Percentiles rank a stretch among this genome's conserved stretches.
These are phyloP conservation scores for Abrus precatorius DNA, from an alignment of 306 rosid species.

Conservation along the genomic window DNA sequence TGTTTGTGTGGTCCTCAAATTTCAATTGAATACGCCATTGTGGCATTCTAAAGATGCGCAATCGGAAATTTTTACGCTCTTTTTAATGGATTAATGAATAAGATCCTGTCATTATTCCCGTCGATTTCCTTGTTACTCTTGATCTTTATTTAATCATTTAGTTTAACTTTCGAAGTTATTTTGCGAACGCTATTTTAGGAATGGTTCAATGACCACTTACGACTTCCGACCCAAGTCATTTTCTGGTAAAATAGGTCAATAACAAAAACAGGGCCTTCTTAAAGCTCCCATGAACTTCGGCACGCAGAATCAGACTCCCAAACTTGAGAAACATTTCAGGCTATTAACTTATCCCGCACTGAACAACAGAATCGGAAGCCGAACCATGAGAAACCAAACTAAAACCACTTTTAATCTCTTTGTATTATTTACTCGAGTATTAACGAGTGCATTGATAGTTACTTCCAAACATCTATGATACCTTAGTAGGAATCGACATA, in stretches of 20 bases:
- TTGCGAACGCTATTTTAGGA: background rate
- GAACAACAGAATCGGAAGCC: background rate
- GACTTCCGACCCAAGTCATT: background rate
- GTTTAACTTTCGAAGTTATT: background rate
- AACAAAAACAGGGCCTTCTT: background rate
- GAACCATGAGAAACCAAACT: background rate
- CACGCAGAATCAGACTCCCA: background rate
- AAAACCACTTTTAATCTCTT: background rate
- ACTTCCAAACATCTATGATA: background rate
- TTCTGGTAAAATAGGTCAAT: background rate
- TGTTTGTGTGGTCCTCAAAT: background rate
- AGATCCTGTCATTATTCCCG: background rate
- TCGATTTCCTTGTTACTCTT: background rate
- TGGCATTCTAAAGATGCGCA: background rate
- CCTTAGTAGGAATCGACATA: background rate
- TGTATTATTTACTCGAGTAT: background rate
- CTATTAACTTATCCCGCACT: background rate
- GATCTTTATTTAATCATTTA: background rate
- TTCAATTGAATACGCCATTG: background rate
- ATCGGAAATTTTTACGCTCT: background rate
- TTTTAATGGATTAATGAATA: background rate
- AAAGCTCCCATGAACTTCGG: too few species aligned
- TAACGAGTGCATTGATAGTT: background rate
- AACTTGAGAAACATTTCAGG: background rate
- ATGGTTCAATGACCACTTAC: background rate